A percentile compares a stretch with the other conserved stretches of the same genome.
Conservation (phyloP, 2,329 filamentous ascomycete genomes). For the Fusarium piperis region DNA sequence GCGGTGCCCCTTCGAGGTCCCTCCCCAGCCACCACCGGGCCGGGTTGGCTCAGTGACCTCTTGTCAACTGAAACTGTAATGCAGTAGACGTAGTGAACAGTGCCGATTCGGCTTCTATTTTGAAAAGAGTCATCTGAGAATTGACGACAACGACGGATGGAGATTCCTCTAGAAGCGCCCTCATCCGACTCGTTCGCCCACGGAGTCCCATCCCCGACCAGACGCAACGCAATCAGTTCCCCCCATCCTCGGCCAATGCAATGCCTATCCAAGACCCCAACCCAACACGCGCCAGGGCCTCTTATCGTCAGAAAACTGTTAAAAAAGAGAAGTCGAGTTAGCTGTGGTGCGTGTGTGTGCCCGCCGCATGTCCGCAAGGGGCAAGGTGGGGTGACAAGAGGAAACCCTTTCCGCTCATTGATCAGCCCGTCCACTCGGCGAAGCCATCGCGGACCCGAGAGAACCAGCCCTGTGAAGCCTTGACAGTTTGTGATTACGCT, state of each 20-base stretch:
- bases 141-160: conserved; percentile 9
- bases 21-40: conserved; percentile 37
- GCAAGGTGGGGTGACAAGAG: conserved; percentile 22
- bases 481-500: conserved; percentile 27
- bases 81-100: conserved; percentile 4
- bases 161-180: neutral
- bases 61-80: neutral
- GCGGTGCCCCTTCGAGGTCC: conserved; percentile 18
- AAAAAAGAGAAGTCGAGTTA: conserved; percentile 14
- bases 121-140: neutral
- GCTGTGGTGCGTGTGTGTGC: conserved; percentile 22
- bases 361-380: conserved; percentile 23
- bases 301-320: conserved; percentile 24
- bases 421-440: conserved; percentile 21
- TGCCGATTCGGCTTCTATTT: conserved; percentile 14
- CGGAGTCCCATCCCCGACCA: conserved; percentile 13
- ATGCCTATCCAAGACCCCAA: neutral
- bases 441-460: conserved; percentile 10
- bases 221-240: neutral
- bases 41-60: conserved; percentile 36
- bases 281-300: neutral
- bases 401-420: neutral
- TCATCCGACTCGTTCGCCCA: conserved; percentile 15
- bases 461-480: neutral
- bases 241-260: neutral